Evolutionary conservation across 139 green algal species (phyloP), one percentile per base, ranked within the genome.

Genomic region (Mychonastes homosphaera): DNA sequence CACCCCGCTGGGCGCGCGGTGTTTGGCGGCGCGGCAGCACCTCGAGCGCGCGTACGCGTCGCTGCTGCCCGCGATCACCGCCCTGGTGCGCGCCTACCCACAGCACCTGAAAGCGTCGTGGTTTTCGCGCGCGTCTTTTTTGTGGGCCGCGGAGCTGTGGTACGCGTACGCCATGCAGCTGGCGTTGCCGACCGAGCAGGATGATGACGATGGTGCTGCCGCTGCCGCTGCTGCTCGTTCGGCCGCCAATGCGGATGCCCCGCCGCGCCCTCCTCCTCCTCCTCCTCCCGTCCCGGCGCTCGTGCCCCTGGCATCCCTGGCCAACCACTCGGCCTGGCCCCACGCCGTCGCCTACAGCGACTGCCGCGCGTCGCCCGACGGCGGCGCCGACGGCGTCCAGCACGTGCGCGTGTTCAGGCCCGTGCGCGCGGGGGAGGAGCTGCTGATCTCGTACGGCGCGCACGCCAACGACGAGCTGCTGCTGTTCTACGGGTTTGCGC

Each of bases 131-230:
- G 60, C 69, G 15, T 19, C 52, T 2, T 89, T 80, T 53, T 61
- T 87, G 2, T 89, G 81, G 82, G 78, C 81, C 1, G 69, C 65
- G 1, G 75, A 89, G 63, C 74, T 89, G 15, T 89, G 81, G 81
- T 84, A 87, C 65, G 68, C 75, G 7, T 85, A 87, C 49, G 78
- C 72, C 60, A 83, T 87, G 23, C 63, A 85, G 73, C 78, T 84
- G 38, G 16, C 59, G n/a, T n/a, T n/a, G n/a, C n/a, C n/a, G n/a
- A n/a, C n/a, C n/a, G n/a, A n/a, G n/a, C n/a, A n/a, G n/a, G n/a
- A n/a, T n/a, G n/a, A n/a, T n/a, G n/a, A n/a, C n/a, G n/a, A n/a
- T n/a, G n/a, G n/a, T n/a, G n/a, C n/a, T n/a, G n/a, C n/a, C n/a
- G n/a, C n/a, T n/a, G n/a, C n/a, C n/a, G n/a, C n/a, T n/a, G n/a